Base-by-base conservation (phyloP, 2,329 filamentous ascomycete genomes). In the Trichoderma pleuroti region DNA sequence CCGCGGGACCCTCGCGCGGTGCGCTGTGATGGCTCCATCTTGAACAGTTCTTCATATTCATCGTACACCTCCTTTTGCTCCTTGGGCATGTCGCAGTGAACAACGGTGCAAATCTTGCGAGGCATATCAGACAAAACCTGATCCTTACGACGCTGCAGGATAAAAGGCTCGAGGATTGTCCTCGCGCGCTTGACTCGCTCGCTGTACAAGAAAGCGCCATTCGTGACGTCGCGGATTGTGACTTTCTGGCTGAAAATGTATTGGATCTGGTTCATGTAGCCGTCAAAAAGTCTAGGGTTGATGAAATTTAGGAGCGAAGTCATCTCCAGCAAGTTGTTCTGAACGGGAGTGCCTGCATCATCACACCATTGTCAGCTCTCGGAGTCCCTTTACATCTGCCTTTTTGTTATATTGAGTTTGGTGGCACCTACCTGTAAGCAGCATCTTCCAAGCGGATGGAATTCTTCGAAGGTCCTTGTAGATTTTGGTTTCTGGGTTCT, bases 281-380 rank as follows among this genome's bases (percentile, higher is more conserved):
- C 87, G 11, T 88, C 84, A 79, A 99, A 99, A 42, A 98, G 87
- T 9, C 88, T 83, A 0, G 96, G 96, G 80, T 98, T 91, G 76
- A 99, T 94, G 78, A 99, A 98, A n/a, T 91, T 93, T 14, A 99
- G 87, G 16, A 99, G 87, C 3, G 94, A 92, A 52, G 94, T 91
- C 76, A 99, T 88, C 81, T 99, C 96, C 77, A 95, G 91, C 24
- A 99, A 84, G 78, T 98, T 98, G 82, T 99, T 97, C 79, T 97
- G 93, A 2, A 99, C 86, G 0, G 96, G 96, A 0, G 96, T 99
- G 54, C 96, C 96, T 32, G 91, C 10, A 9, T 32, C n/a, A 21
- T 30, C 1, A 39, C 30, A 42, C n/a, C n/a, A 7, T 34, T 32
- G 54, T 79, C 52, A 80, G 75, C 34, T 34, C n/a, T 28, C 32